Evolutionary conservation across 495 filamentous ascomycete genomes (phyloP).

Genomic region (Penicillium lagena): DNA sequence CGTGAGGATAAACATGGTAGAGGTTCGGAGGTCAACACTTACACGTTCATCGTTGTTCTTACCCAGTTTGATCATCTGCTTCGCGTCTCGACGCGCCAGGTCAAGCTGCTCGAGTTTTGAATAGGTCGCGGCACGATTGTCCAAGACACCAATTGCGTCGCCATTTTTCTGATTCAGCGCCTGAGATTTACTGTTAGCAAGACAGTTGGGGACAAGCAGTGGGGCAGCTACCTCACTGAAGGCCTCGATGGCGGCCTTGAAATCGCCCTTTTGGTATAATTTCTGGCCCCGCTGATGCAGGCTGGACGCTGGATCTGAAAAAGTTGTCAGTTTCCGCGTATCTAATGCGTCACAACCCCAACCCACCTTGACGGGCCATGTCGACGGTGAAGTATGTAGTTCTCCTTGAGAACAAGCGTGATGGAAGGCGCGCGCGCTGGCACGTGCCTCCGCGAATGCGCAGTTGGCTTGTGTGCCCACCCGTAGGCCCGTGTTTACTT

Average conservation of each 20-base stretch:
- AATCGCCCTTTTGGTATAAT: constrained; percentile 34
- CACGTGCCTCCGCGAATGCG: constrained; percentile 13
- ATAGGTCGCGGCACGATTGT: constrained; percentile 55
- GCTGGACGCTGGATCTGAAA: constrained; percentile 1
- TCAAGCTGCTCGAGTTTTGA: constrained; percentile 50
- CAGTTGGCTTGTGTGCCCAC: constrained; percentile 2
- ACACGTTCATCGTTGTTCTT: constrained; percentile 40
- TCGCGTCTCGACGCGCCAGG: constrained; percentile 52
- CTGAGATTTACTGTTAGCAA: constrained; percentile 16
- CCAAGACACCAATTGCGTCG: constrained; percentile 39
- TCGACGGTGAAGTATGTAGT: not conserved
- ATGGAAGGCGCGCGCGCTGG: not conserved
- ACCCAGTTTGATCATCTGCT: constrained; percentile 49
- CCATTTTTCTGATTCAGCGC: constrained; percentile 24
- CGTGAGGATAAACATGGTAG: not conserved
- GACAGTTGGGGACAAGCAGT: constrained; percentile 2
- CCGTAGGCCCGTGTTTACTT: constrained; percentile 36
- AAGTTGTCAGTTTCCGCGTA: too few relatives aligned
- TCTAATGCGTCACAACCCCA: too few relatives aligned
- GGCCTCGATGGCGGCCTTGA: constrained; percentile 31
- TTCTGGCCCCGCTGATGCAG: constrained; percentile 32
- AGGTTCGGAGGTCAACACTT: constrained; percentile 5
- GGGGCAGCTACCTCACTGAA: constrained; percentile 33
- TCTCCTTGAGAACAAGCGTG: not conserved
- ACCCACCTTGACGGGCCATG: too few relatives aligned